Conservation (phyloP, 345 rosid genomes). For the Clausena lansium region DNA sequence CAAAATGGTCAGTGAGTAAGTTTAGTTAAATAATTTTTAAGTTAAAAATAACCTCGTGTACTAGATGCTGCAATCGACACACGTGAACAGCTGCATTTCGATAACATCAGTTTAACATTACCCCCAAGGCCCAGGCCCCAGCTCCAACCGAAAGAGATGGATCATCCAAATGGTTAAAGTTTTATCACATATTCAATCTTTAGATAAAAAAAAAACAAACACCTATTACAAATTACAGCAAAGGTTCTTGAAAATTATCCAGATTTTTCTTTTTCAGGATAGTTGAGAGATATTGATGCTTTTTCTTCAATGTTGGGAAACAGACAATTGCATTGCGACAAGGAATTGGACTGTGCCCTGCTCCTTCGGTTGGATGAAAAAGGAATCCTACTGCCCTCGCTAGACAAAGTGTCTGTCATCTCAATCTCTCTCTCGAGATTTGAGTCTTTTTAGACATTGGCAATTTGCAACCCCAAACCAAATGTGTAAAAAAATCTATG, state of each 20-base stretch:
- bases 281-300: background rate
- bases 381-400: background rate
- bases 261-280: background rate
- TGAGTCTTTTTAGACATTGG: background rate
- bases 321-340: background rate
- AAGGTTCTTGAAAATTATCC: background rate
- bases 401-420: background rate
- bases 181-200: background rate
- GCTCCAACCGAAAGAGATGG: background rate
- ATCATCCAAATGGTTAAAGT: background rate
- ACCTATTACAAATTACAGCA: background rate
- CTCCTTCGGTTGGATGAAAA: background rate
- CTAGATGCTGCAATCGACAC: background rate
- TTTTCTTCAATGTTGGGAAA: background rate
- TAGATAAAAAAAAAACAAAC: background rate
- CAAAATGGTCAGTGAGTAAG: slow-evolving; percentile 4
- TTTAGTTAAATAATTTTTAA: background rate
- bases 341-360: background rate
- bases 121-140: background rate
- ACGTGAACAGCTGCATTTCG: background rate
- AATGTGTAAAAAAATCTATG: background rate
- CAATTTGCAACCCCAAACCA: background rate
- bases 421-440: background rate
- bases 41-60: background rate
- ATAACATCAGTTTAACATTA: background rate